A percentile compares a stretch with the other conserved stretches of the same genome.
Evolutionary conservation across 1,139 yeast species (phyloP).

Genomic region (Saccharomyces hybrid): DNA sequence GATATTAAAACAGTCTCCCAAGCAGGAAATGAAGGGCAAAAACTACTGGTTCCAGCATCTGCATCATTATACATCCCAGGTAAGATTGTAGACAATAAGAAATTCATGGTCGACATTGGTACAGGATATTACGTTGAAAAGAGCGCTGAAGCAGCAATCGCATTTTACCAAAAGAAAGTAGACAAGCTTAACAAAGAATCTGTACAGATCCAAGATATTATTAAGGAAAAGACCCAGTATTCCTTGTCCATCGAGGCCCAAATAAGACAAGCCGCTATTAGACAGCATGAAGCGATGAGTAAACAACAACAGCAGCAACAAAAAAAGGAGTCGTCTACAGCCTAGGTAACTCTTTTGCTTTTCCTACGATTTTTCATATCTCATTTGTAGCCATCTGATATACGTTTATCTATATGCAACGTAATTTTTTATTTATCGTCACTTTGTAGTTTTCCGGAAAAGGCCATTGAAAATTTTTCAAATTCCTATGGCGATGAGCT

Average conservation of each 20-base stretch:
- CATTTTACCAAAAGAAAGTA: constrained; percentile 69
- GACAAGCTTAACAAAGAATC: constrained; percentile 67
- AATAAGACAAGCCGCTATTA: constrained; percentile 26
- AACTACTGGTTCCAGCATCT: constrained; percentile 78
- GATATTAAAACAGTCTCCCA: constrained; percentile 55
- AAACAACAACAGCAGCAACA: neutral
- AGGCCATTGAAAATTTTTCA: constrained; percentile 1
- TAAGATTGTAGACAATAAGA: constrained; percentile 49
- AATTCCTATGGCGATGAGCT: constrained; percentile 13
- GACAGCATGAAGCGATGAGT: constrained; percentile 18
- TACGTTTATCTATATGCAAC: neutral
- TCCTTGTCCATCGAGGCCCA: constrained; percentile 28
- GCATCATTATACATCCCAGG: constrained; percentile 90
- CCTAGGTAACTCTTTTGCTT: neutral
- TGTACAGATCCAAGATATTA: constrained; percentile 63
- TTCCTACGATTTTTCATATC: neutral
- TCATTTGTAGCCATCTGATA: neutral
- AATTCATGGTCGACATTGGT: constrained; percentile 87
- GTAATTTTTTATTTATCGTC: neutral
- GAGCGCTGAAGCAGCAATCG: constrained; percentile 54
- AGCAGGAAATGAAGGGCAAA: constrained; percentile 39
- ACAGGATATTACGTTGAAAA: constrained; percentile 94
- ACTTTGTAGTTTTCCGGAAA: neutral
- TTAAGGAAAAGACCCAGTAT: constrained; percentile 47
- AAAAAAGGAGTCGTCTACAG: neutral